These are phyloP conservation scores for Dactylonectria macrodidyma DNA, from an alignment of 2,329 filamentous ascomycete genomes.

Conservation along the genomic window DNA sequence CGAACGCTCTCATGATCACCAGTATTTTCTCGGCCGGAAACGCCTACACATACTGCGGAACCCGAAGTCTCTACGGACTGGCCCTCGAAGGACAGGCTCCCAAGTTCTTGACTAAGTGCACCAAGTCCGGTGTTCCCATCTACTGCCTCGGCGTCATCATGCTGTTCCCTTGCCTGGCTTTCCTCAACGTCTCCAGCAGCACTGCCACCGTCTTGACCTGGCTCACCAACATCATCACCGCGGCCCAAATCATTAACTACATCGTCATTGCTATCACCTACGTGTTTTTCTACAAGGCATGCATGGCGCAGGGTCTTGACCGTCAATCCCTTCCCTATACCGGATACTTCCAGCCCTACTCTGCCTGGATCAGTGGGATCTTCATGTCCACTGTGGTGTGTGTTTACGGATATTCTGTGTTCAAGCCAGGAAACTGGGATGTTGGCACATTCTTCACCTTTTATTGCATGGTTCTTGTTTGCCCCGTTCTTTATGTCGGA, in stretches of 20 bases:
- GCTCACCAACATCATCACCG: constrained; percentile 69
- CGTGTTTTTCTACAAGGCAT: constrained; percentile 64
- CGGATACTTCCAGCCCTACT: constrained; percentile 71
- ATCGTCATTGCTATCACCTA: constrained; percentile 66
- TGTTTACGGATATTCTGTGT: constrained; percentile 68
- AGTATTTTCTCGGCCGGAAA: constrained; percentile 62
- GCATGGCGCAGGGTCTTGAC: constrained; percentile 64
- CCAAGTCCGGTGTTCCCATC: constrained; percentile 71
- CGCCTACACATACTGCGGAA: constrained; percentile 65
- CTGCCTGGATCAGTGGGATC: constrained; percentile 58
- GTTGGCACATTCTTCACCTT: constrained; percentile 63
- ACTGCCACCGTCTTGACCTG: constrained; percentile 64
- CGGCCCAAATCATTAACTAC: constrained; percentile 72
- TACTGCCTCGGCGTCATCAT: constrained; percentile 69
- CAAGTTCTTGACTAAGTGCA: constrained; percentile 69
- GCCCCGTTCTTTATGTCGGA: constrained; percentile 25
- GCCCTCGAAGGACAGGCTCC: constrained; percentile 64
- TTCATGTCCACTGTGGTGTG: constrained; percentile 43
- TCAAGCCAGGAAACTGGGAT: constrained; percentile 59
- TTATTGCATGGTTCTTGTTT: constrained; percentile 63
- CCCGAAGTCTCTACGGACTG: constrained; percentile 63
- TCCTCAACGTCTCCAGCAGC: constrained; percentile 63
- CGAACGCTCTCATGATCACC: constrained; percentile 65
- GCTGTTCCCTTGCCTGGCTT: constrained; percentile 65
- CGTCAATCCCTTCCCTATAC: constrained; percentile 68